Conservation (phyloP, 2,329 filamentous ascomycete species). For the Capronia epimyces region DNA sequence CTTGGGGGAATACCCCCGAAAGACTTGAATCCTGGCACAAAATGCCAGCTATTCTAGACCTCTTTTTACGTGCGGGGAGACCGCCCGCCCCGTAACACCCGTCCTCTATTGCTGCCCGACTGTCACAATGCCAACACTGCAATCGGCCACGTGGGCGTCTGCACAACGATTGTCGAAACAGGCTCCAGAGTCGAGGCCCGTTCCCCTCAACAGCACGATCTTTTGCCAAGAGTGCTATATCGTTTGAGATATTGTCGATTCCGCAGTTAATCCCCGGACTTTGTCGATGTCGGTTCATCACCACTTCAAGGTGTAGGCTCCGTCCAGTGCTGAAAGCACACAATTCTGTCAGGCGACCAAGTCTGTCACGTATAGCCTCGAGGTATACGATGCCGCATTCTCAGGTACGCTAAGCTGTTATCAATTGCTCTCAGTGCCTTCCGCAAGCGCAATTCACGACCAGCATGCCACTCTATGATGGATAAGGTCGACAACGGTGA, state of each 20-base stretch:
- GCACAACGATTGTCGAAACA: background rate
- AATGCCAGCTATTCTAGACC: no score
- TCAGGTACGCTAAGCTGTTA: background rate
- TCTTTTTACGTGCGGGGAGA: no score
- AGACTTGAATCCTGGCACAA: no score
- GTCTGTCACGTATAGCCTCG: background rate
- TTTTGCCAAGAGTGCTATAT: background rate
- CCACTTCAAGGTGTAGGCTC: background rate
- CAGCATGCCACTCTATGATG: background rate
- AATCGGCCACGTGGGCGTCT: background rate
- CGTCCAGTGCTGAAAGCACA: background rate
- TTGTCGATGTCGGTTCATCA: constrained; percentile 2
- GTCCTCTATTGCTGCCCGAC: background rate
- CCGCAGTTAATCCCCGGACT: background rate
- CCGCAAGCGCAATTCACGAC: background rate
- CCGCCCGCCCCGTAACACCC: no score
- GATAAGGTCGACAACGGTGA: constrained; percentile 3
- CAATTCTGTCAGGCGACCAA: background rate
- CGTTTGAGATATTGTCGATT: background rate
- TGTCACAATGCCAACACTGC: background rate
- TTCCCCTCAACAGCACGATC: background rate
- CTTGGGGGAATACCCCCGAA: no score
- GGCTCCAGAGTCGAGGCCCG: background rate
- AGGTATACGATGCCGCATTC: background rate
- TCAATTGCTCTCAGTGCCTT: background rate